These are phyloP conservation scores for Begonia loranthoides DNA, from an alignment of 306 rosid species.

Conservation along the genomic window DNA sequence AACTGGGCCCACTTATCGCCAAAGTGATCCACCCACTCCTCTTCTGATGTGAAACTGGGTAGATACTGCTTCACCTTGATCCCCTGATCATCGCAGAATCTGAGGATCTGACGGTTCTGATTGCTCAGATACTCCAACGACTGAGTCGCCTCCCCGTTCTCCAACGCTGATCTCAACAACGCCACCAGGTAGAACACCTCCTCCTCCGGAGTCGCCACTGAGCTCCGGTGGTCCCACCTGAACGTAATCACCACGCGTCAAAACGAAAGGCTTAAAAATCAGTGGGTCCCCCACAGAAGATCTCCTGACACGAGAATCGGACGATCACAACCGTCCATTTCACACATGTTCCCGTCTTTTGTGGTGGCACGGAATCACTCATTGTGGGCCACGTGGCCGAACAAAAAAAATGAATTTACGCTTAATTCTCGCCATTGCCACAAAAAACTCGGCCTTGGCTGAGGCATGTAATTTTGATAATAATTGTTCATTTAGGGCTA, in stretches of 20 bases:
- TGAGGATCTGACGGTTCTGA: conserved; percentile 70
- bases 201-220: conserved; percentile 76
- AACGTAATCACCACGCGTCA: conserved; percentile 6
- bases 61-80: conserved; percentile 75
- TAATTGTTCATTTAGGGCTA: too few species aligned
- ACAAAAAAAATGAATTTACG: too few species aligned
- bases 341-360: neutral
- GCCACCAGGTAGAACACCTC: conserved; percentile 89
- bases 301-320: conserved; percentile 56
- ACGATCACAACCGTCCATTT: conserved; percentile 26
- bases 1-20: conserved; percentile 80
- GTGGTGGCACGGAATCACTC: neutral
- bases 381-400: too few species aligned
- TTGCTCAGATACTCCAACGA: conserved; percentile 44
- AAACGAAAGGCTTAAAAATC: conserved; percentile 3
- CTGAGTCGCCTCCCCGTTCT: conserved; percentile 30
- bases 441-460: too few species aligned
- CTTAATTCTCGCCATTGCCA: too few species aligned
- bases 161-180: conserved; percentile 74
- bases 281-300: conserved; percentile 32
- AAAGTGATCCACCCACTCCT: conserved; percentile 81
- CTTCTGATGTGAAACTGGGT: conserved; percentile 61
- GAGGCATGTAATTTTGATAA: too few species aligned
- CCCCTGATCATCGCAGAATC: conserved; percentile 49
- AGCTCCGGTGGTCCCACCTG: conserved; percentile 84